Evolutionary conservation across 139 green algal genomes (phyloP).

Genomic region (Tetratostichococcus sp.): DNA sequence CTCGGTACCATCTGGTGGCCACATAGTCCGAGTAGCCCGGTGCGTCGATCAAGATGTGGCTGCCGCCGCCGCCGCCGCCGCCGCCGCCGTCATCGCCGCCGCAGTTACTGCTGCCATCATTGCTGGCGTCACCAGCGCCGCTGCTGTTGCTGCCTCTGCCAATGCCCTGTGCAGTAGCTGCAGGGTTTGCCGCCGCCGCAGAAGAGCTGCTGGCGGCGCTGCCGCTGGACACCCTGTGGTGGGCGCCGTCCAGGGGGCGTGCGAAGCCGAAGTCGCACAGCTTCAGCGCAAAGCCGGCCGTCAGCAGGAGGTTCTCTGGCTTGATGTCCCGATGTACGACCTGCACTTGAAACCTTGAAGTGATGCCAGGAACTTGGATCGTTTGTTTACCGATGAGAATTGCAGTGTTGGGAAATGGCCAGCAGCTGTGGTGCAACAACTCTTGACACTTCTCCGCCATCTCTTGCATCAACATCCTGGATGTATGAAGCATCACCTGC

Average conservation of each 20-base stretch:
- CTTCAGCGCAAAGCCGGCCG: conserved; percentile 63
- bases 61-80: not conserved
- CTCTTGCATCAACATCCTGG: no score
- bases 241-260: conserved; percentile 38
- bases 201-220: no score
- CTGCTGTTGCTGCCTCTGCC: no score
- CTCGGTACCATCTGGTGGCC: conserved; percentile 91
- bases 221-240: not conserved
- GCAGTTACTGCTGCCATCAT: not conserved
- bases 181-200: no score
- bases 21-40: conserved; percentile 80
- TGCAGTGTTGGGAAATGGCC: no score
- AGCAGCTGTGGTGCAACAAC: no score
- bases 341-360: no score
- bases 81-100: not conserved
- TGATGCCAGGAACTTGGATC: no score
- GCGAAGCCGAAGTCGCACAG: conserved; percentile 96
- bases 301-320: conserved; percentile 87
- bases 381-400: no score
- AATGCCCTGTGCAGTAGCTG: no score
- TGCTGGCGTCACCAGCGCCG: not conserved
- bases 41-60: conserved; percentile 15
- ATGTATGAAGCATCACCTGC: no score
- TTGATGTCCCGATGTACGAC: conserved; percentile 84
- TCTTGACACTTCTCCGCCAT: no score